These are phyloP conservation scores for Boletus speciosus DNA, from an alignment of 768 basidiomycete genomes.

Conservation along the genomic window DNA sequence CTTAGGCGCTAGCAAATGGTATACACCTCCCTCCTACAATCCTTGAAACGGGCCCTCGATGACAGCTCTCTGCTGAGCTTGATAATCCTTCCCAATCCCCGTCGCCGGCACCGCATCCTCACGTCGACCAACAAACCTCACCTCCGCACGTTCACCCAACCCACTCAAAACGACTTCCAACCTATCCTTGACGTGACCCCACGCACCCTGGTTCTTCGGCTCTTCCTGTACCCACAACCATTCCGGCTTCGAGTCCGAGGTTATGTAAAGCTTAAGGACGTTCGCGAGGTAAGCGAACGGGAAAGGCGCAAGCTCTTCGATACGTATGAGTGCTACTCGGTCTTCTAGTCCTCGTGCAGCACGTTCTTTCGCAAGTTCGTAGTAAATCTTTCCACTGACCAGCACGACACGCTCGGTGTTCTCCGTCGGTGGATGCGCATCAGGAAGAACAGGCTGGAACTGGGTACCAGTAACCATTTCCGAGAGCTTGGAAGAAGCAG, in stretches of 20 bases:
- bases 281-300: slow-evolving; percentile 57
- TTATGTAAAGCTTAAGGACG: slow-evolving; percentile 44
- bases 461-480: slow-evolving; percentile 57
- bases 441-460: slow-evolving; percentile 69
- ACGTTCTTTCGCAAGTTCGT: slow-evolving; percentile 76
- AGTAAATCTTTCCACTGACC: slow-evolving; percentile 83
- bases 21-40: slow-evolving; percentile 21
- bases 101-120: slow-evolving; percentile 76
- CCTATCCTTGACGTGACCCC: slow-evolving; percentile 59
- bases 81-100: slow-evolving; percentile 69
- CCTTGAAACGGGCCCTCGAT: slow-evolving; percentile 56
- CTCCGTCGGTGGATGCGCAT: slow-evolving; percentile 33
- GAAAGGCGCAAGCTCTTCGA: slow-evolving; percentile 89
- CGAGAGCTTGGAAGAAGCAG: slow-evolving; percentile 62
- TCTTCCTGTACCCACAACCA: slow-evolving; percentile 82
- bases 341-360: slow-evolving; percentile 43
- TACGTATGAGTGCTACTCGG: slow-evolving; percentile 63
- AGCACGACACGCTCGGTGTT: slow-evolving; percentile 64
- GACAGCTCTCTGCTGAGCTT: slow-evolving; percentile 58
- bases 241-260: slow-evolving; percentile 36
- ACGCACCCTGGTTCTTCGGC: slow-evolving; percentile 84
- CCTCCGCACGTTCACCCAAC: slow-evolving; percentile 30
- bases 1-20: not conserved
- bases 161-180: slow-evolving; percentile 49
- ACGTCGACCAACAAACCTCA: slow-evolving; percentile 63